Conservation (phyloP, 1,284 basidiomycete species). For the Anthracocystis walkeri region DNA sequence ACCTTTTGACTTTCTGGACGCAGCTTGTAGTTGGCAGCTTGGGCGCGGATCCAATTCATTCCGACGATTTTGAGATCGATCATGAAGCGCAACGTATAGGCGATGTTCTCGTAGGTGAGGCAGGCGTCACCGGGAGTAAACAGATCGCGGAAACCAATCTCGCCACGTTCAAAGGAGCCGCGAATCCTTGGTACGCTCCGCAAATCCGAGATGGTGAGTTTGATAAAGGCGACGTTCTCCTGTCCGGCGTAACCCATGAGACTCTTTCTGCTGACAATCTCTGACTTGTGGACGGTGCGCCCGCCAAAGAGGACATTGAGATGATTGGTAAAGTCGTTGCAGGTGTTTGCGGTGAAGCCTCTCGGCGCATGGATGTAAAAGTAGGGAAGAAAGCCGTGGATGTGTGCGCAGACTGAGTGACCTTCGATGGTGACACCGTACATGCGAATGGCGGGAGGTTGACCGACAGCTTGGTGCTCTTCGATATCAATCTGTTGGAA, state of each 20-base stretch:
- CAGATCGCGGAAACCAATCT: conserved; percentile 65
- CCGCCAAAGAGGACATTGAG: conserved; percentile 63
- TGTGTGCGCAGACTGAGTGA: conserved; percentile 66
- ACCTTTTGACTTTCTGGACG: conserved; percentile 51
- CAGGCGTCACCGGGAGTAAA: conserved; percentile 60
- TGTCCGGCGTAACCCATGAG: conserved; percentile 66
- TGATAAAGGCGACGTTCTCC: conserved; percentile 66
- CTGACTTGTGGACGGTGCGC: conserved; percentile 49
- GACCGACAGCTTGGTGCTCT: conserved; percentile 56
- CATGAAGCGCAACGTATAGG: conserved; percentile 68
- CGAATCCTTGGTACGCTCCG: conserved; percentile 61
- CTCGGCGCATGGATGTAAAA: conserved; percentile 67
- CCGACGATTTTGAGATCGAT: conserved; percentile 68
- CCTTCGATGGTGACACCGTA: conserved; percentile 65
- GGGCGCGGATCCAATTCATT: conserved; percentile 68
- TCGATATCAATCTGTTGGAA: conserved; percentile 70
- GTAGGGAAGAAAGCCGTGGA: conserved; percentile 68
- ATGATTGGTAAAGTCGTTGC: conserved; percentile 64
- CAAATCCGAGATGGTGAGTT: conserved; percentile 62
- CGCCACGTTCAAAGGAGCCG: conserved; percentile 66
- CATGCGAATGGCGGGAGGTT: conserved; percentile 65
- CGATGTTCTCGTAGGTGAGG: conserved; percentile 68
- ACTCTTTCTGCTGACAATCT: conserved; percentile 61
- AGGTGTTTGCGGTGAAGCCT: conserved; percentile 60
- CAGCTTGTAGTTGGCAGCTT: conserved; percentile 61